A percentile compares a stretch with the other conserved stretches of the same genome.
Evolutionary conservation across 176 grass and related monocot species (phyloP).

Genomic region (Oryza nivara): DNA sequence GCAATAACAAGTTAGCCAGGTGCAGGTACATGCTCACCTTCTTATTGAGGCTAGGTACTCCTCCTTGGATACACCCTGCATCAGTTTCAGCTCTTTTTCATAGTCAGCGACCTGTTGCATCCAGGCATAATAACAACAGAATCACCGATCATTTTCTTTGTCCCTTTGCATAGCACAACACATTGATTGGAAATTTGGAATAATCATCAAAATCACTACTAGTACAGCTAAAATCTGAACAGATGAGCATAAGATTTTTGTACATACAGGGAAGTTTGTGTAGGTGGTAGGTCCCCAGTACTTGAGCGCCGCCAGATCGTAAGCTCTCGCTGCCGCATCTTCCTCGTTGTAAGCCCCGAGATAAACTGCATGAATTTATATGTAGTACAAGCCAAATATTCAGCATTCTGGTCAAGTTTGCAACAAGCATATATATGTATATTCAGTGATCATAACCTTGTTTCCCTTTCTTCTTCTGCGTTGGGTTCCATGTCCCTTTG

Average conservation of each 20-base stretch:
- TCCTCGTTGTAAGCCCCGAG: conserved; percentile 73
- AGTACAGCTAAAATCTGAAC: background rate
- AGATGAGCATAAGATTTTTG: background rate
- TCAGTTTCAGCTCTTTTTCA: conserved; percentile 67
- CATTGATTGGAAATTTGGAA: no score
- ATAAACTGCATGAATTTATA: conserved; percentile 48
- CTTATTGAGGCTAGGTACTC: conserved; percentile 76
- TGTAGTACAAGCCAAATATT: background rate
- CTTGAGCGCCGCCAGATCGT: conserved; percentile 71
- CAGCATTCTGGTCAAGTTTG: background rate
- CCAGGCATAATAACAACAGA: background rate
- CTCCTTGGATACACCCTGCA: conserved; percentile 66
- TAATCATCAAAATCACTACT: no score
- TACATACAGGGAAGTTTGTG: conserved; percentile 64
- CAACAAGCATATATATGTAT: background rate
- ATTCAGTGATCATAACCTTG: conserved; percentile 47
- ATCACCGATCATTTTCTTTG: background rate
- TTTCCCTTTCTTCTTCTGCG: conserved; percentile 78
- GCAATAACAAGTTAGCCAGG: no score
- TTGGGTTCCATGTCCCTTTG: conserved; percentile 74
- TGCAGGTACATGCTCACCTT: conserved; percentile 24
- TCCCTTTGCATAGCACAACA: no score
- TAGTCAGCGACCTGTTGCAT: conserved; percentile 57
- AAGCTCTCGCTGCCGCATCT: conserved; percentile 72
- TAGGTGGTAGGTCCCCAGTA: conserved; percentile 71